These are phyloP conservation scores for Xerocomus minutiporus DNA, from an alignment of 1,284 basidiomycete species.

Conservation along the genomic window DNA sequence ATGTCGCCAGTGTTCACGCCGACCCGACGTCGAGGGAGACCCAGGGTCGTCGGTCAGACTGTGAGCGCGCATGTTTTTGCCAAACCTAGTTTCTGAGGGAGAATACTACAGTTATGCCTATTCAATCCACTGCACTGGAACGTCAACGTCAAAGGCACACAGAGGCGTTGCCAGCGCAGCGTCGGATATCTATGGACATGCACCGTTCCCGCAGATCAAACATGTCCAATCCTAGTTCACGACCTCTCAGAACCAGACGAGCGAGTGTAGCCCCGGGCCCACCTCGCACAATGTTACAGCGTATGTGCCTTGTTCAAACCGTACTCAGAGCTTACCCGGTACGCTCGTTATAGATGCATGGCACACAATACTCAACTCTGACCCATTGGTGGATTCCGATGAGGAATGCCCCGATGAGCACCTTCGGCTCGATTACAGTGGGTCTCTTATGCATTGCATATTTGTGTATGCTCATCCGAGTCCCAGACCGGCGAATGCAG, in stretches of 20 bases:
- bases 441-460: constrained; percentile 20
- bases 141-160: constrained; percentile 26
- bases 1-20: constrained; percentile 10
- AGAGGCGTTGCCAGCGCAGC: constrained; percentile 24
- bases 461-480: constrained; percentile 8
- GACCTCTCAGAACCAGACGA: constrained; percentile 24
- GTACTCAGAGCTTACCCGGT: constrained; percentile 45
- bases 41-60: constrained; percentile 32
- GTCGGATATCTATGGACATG: constrained; percentile 27
- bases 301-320: constrained; percentile 36
- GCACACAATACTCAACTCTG: constrained; percentile 56
- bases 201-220: constrained; percentile 27
- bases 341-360: constrained; percentile 49
- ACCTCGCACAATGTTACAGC: constrained; percentile 44
- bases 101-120: constrained; percentile 14
- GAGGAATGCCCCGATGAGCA: constrained; percentile 64
- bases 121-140: constrained; percentile 23
- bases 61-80: constrained; percentile 17
- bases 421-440: constrained; percentile 62
- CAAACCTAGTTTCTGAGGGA: constrained; percentile 10
- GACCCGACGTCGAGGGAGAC: constrained; percentile 15
- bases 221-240: constrained; percentile 19
- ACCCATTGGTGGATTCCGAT: constrained; percentile 69
- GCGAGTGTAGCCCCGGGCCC: constrained; percentile 25
- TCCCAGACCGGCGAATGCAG: constrained; percentile 49